Percentiles rank a stretch among this genome's conserved stretches.
These are phyloP conservation scores for Rugosomyces carneus DNA, from an alignment of 1,284 basidiomycete genomes.

Conservation along the genomic window DNA sequence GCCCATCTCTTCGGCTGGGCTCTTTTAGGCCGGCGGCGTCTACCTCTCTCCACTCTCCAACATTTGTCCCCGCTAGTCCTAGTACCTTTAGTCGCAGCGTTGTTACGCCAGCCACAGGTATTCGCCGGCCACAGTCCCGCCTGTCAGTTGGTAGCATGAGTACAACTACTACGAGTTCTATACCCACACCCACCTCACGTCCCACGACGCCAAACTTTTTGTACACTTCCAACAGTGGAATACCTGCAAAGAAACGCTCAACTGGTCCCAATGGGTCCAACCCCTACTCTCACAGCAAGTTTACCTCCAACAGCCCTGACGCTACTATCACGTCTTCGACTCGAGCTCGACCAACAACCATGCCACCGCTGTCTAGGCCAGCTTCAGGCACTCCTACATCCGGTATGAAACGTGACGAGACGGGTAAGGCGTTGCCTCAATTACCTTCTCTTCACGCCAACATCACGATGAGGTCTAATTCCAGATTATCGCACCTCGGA, in stretches of 20 bases:
- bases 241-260: slow-evolving; percentile 50
- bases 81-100: slow-evolving; percentile 34
- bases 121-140: slow-evolving; percentile 61
- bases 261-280: slow-evolving; percentile 39
- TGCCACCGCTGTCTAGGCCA: slow-evolving; percentile 29
- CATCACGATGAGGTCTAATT: slow-evolving; percentile 43
- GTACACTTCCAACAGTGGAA: slow-evolving; percentile 33
- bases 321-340: slow-evolving; percentile 23
- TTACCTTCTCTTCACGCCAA: slow-evolving; percentile 38
- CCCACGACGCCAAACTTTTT: slow-evolving; percentile 67
- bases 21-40: slow-evolving; percentile 34
- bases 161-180: slow-evolving; percentile 49
- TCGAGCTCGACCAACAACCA: slow-evolving; percentile 33
- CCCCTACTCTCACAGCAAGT: slow-evolving; percentile 42
- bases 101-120: slow-evolving; percentile 29
- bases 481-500: slow-evolving; percentile 35
- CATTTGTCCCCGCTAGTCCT: slow-evolving; percentile 27
- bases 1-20: slow-evolving; percentile 41
- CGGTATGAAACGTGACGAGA: slow-evolving; percentile 20
- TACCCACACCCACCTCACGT: slow-evolving; percentile 63
- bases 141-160: slow-evolving; percentile 52
- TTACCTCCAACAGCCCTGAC: slow-evolving; percentile 52
- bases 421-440: slow-evolving; percentile 35
- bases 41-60: slow-evolving; percentile 27
- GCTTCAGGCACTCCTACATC: slow-evolving; percentile 25